Evolutionary conservation across 148 eudicot species (phyloP).

Genomic region (Chenopodium quinoa): DNA sequence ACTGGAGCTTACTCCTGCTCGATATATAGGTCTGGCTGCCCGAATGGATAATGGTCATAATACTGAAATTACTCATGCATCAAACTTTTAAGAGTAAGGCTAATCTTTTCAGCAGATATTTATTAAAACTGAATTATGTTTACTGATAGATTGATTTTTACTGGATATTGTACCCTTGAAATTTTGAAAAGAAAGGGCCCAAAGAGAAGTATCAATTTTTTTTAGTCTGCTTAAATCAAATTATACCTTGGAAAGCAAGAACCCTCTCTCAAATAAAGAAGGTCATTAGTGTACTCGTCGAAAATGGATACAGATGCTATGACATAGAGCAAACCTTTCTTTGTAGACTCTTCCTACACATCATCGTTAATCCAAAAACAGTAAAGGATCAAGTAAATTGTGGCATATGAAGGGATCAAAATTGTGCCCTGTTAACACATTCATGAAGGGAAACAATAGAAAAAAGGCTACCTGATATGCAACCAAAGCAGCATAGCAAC

Average conservation of each 20-base stretch:
- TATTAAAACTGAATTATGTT: too few relatives aligned
- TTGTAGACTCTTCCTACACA: constrained; percentile 33
- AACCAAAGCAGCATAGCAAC: constrained; percentile 31
- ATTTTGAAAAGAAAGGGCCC: background rate
- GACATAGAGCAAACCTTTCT: constrained; percentile 33
- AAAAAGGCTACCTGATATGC: constrained; percentile 28
- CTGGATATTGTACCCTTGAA: background rate
- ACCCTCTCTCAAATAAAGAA: constrained; percentile 40
- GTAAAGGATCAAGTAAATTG: background rate
- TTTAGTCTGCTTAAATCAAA: background rate
- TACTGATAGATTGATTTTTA: background rate
- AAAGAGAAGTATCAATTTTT: background rate
- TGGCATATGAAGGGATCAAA: background rate
- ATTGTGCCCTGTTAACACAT: background rate
- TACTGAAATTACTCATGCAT: constrained; percentile 1
- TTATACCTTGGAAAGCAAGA: constrained; percentile 39
- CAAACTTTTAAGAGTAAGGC: background rate
- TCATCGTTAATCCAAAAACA: constrained; percentile 3
- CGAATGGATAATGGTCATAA: constrained; percentile 20
- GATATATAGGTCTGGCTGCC: constrained; percentile 37
- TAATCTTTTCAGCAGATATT: background rate
- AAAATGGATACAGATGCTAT: constrained; percentile 33
- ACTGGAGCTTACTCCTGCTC: constrained; percentile 12
- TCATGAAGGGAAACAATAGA: background rate
- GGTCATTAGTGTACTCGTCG: constrained; percentile 34